Conservation (phyloP, 176 grass and related monocot species). For the Rhynchospora pubera region DNA sequence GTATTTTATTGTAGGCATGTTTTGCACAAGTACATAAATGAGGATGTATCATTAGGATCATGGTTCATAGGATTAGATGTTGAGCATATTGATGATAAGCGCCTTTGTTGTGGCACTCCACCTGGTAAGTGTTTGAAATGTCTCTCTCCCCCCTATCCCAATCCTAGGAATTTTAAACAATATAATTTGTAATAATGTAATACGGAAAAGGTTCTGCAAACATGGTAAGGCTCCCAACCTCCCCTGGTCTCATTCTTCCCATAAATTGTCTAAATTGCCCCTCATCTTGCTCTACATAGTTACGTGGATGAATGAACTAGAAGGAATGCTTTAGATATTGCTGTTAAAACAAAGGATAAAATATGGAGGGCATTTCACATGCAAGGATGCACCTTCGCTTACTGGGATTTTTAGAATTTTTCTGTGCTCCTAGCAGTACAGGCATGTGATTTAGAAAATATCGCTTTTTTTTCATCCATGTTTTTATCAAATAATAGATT, state of each 20-base stretch:
- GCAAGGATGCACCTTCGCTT: neutral
- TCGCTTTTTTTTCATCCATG: neutral
- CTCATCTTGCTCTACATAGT: neutral
- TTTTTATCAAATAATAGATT: slow-evolving; percentile 35
- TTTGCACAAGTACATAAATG: slow-evolving; percentile 74
- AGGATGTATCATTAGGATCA: slow-evolving; percentile 84
- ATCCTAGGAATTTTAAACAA: neutral
- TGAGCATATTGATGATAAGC: slow-evolving; percentile 82
- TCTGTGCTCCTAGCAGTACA: neutral
- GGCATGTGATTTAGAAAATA: neutral
- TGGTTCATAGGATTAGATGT: slow-evolving; percentile 88
- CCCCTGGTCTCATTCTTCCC: neutral
- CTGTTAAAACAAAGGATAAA: neutral
- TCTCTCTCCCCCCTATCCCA: neutral
- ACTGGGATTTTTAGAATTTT: neutral
- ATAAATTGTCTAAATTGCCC: neutral
- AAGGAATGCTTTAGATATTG: neutral
- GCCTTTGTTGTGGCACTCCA: slow-evolving; percentile 74
- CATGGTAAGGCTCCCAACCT: neutral
- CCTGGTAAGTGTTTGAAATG: slow-evolving; percentile 35
- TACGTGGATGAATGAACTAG: neutral
- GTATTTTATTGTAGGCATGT: slow-evolving; percentile 42
- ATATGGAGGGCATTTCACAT: neutral
- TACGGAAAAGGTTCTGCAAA: neutral
- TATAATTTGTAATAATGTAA: neutral